Evolutionary conservation across 805 yeast genomes (phyloP), one percentile per base, ranked within the genome.

Genomic region (Cyberlindnera amylophila): DNA sequence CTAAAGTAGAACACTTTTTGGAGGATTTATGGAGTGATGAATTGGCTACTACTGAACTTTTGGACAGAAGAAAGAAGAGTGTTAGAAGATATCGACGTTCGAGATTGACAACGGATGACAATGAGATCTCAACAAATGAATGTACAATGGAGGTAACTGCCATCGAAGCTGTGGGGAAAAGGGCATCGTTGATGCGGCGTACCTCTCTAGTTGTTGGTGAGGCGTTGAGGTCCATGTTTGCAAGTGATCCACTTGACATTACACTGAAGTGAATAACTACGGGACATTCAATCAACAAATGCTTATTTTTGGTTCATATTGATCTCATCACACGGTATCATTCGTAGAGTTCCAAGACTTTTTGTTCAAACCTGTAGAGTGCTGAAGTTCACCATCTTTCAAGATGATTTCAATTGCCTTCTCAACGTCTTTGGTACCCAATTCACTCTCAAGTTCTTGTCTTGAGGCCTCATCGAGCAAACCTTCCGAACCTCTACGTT

Each of bases 401-500:
- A 86, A 55, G 38, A 88, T 83, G 38, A 63, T 58, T 42, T 73
- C 72, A 42, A 87, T 72, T n/a, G 75, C 71, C 21, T 76, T 81
- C 41, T 82, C 86, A 3, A 61, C 38, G 3, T 31, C 55, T 32
- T 65, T 67, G 19, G 74, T 67, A 23, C 89, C 91, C 51, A 88
- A 87, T 55, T 86, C 93, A 49, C 74, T 74, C 38, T 71, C 72
- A 31, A 87, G 59, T 46, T 81, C 84, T 15, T 69, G 66, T 42
- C 77, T 74, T 7, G 91, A 82, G 2, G 91, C 95, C 54, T 77
- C 81, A 39, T 82, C 86, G 19, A 84, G 59, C 8, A 73, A 71
- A 43, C 96, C 96, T 53, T 78, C 85, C 4, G 79, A 66, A 26
- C 95, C 96, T 32, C 66, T 66, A 35, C 86, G 83, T 18, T 68